phyloP scores from a whole-genome alignment of 768 basidiomycete species.

The Pleurotus pulmonarius region DNA sequence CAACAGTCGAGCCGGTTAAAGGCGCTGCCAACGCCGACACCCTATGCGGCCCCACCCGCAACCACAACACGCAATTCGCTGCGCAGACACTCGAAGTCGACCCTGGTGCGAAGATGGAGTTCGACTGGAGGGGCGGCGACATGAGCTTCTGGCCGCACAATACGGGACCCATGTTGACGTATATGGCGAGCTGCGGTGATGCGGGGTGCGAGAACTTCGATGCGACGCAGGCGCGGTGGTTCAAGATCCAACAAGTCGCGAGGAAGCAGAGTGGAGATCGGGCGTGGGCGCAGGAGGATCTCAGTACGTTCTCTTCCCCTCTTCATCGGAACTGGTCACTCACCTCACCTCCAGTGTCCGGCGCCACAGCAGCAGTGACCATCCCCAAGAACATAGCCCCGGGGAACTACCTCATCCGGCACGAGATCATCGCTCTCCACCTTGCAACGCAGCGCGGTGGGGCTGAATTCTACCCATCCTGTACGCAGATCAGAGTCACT shows the following conservation, averaged over 20 bases:
- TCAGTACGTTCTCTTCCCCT: slow-evolving; percentile 36
- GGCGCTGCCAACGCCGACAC: slow-evolving; percentile 51
- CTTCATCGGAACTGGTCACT: background rate
- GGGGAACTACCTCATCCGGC: slow-evolving; percentile 74
- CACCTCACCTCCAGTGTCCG: slow-evolving; percentile 27
- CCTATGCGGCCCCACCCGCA: slow-evolving; percentile 51
- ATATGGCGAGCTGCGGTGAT: slow-evolving; percentile 62
- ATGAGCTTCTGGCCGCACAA: slow-evolving; percentile 45
- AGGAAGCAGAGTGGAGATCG: slow-evolving; percentile 27
- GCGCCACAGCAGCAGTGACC: slow-evolving; percentile 33
- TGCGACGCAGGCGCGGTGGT: slow-evolving; percentile 58
- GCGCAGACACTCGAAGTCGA: slow-evolving; percentile 51
- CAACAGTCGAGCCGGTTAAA: slow-evolving; percentile 37
- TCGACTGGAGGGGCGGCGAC: slow-evolving; percentile 49
- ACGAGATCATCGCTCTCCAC: slow-evolving; percentile 81
- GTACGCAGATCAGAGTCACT: slow-evolving; percentile 52
- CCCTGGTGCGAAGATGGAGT: slow-evolving; percentile 51
- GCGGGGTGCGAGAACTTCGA: slow-evolving; percentile 60
- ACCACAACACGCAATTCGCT: slow-evolving; percentile 36
- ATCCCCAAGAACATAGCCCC: slow-evolving; percentile 54
- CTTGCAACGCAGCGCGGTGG: slow-evolving; percentile 50
- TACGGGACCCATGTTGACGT: slow-evolving; percentile 69
- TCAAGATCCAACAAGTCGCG: slow-evolving; percentile 64
- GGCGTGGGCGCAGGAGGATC: slow-evolving; percentile 49
- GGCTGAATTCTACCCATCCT: slow-evolving; percentile 83